These are phyloP conservation scores for Lentinula detonsa DNA, from an alignment of 768 basidiomycete genomes.

Conservation along the genomic window DNA sequence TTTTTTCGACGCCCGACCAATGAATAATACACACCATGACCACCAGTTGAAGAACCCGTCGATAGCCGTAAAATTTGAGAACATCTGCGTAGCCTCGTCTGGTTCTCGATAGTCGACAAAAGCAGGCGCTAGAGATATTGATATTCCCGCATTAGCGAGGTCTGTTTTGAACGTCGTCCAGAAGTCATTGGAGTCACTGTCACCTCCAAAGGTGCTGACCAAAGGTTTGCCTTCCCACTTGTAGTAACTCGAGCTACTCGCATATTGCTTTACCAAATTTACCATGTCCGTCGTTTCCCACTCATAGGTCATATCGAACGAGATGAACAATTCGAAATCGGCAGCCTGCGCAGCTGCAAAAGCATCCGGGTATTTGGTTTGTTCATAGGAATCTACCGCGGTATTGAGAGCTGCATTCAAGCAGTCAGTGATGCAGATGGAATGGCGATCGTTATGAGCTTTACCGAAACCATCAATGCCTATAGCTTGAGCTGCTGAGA, in stretches of 20 bases:
- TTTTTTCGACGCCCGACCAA: not conserved
- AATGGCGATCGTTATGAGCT: not conserved
- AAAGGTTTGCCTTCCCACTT: conserved; percentile 20
- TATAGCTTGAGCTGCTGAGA: conserved; percentile 15
- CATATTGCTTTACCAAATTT: conserved; percentile 19
- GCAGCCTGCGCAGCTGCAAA: conserved; percentile 24
- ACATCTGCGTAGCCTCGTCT: conserved; percentile 9
- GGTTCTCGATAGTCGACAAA: conserved; percentile 22
- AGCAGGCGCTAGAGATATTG: conserved; percentile 23
- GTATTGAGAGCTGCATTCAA: conserved; percentile 16
- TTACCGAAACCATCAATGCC: conserved; percentile 21
- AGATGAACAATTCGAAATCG: conserved; percentile 30
- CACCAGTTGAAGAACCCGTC: conserved; percentile 30
- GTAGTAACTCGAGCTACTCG: conserved; percentile 22
- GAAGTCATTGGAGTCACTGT: conserved; percentile 22
- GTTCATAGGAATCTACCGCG: conserved; percentile 18
- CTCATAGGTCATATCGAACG: conserved; percentile 26
- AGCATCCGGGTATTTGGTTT: conserved; percentile 21
- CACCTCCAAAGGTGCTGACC: conserved; percentile 31
- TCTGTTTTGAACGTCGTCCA: conserved; percentile 11
- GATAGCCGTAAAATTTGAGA: conserved; percentile 19
- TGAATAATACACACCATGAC: conserved; percentile 18
- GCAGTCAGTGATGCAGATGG: not conserved
- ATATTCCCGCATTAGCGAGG: conserved; percentile 15
- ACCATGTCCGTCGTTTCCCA: conserved; percentile 15